A percentile compares a stretch with the other conserved stretches of the same genome.
Evolutionary conservation across 1,139 yeast species (phyloP).

Genomic region (Kodamaea sp.): DNA sequence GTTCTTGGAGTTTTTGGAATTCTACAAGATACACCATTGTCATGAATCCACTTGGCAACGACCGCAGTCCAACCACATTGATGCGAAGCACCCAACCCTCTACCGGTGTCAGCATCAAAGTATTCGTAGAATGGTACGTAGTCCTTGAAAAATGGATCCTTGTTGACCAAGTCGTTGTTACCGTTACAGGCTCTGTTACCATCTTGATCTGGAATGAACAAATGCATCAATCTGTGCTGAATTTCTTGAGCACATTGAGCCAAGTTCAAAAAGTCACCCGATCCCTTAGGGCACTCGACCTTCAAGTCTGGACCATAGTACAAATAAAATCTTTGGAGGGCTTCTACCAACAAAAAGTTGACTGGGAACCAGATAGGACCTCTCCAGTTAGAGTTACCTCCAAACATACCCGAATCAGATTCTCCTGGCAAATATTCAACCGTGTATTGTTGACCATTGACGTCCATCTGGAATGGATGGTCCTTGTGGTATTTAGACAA

Average conservation of each 20-base stretch:
- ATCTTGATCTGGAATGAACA: constrained; percentile 71
- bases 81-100: constrained; percentile 94
- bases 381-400: constrained; percentile 97
- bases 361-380: constrained; percentile 99
- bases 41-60: constrained; percentile 92
- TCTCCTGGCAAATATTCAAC: constrained; percentile 91
- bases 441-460: constrained; percentile 70
- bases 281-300: constrained; percentile 89
- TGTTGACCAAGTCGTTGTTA: constrained; percentile 58
- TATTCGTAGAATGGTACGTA: constrained; percentile 83
- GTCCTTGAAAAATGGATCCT: constrained; percentile 75
- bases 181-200: constrained; percentile 85
- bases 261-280: constrained; percentile 76
- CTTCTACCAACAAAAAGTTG: constrained; percentile 83
- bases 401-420: constrained; percentile 92
- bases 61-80: constrained; percentile 98
- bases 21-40: constrained; percentile 74
- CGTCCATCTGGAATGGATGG: constrained; percentile 85
- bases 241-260: constrained; percentile 93
- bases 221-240: constrained; percentile 81
- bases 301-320: constrained; percentile 87
- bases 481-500: constrained; percentile 85
- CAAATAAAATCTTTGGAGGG: constrained; percentile 84
- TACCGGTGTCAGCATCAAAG: constrained; percentile 93
- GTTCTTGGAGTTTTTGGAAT: constrained; percentile 54